A percentile compares a stretch with the other conserved stretches of the same genome.
Conservation (phyloP, 106 monocot species). For the Allium cepa region DNA sequence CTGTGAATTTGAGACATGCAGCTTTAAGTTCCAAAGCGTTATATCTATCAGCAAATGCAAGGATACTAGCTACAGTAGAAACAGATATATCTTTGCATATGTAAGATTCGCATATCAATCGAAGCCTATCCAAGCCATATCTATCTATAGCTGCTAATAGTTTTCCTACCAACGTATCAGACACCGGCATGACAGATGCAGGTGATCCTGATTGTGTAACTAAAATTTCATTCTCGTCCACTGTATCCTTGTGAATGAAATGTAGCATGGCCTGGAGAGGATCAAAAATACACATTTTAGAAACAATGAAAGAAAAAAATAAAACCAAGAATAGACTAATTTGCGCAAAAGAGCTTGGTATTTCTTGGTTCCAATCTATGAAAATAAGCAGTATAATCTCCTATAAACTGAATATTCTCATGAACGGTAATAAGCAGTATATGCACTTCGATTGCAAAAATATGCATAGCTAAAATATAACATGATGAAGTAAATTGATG, state of each 20-base stretch:
- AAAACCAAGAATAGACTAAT: no score
- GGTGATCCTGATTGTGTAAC: constrained; percentile 36
- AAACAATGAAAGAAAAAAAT: no score
- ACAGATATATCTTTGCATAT: constrained; percentile 83
- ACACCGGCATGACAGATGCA: constrained; percentile 18
- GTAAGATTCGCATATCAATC: constrained; percentile 78
- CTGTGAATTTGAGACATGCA: constrained; percentile 90
- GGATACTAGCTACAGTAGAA: constrained; percentile 60
- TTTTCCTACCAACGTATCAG: constrained; percentile 65
- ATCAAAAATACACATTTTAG: background rate
- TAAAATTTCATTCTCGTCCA: constrained; percentile 54
- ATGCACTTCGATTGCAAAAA: no score
- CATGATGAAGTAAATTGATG: no score
- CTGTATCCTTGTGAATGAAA: constrained; percentile 73
- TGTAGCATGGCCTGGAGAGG: constrained; percentile 76
- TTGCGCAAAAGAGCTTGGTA: no score
- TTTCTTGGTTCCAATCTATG: no score
- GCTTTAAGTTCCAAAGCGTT: constrained; percentile 82
- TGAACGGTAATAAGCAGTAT: no score
- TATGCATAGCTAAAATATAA: no score
- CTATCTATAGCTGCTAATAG: constrained; percentile 79
- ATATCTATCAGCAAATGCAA: constrained; percentile 81
- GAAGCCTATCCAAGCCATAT: constrained; percentile 74
- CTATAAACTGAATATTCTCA: no score
- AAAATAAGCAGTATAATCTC: no score